Evolutionary conservation across 1,284 basidiomycete species (phyloP).

Genomic region (Ustilago nuda): DNA sequence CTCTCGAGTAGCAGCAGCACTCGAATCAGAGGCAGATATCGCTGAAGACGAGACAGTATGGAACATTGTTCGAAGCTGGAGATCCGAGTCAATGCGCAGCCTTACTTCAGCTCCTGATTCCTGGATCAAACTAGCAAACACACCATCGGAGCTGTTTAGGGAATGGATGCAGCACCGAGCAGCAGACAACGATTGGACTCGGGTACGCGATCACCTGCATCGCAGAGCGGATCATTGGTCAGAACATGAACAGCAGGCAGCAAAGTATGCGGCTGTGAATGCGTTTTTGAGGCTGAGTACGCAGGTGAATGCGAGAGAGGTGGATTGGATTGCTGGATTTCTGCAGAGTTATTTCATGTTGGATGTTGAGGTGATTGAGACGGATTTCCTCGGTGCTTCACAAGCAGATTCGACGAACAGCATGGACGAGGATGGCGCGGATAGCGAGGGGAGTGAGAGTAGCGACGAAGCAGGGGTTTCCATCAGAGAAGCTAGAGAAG

Average conservation of each 20-base stretch:
- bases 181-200: constrained; percentile 34
- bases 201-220: background rate
- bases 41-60: constrained; percentile 30
- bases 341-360: constrained; percentile 43
- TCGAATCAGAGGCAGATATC: background rate
- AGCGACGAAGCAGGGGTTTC: constrained; percentile 30
- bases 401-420: background rate
- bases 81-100: constrained; percentile 17
- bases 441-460: constrained; percentile 33
- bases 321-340: constrained; percentile 43
- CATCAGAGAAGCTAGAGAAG: constrained; percentile 3
- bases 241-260: constrained; percentile 39
- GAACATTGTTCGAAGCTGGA: constrained; percentile 18
- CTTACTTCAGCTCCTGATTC: background rate
- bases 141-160: background rate
- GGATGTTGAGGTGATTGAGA: constrained; percentile 37
- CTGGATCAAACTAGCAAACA: background rate
- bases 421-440: constrained; percentile 5
- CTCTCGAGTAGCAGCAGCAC: background rate
- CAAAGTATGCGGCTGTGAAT: constrained; percentile 49
- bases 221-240: constrained; percentile 33
- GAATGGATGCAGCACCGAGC: constrained; percentile 11
- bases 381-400: constrained; percentile 28
- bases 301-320: constrained; percentile 25
- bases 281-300: constrained; percentile 38